Conservation (phyloP, 306 rosid species). For the Pyrus communis region DNA sequence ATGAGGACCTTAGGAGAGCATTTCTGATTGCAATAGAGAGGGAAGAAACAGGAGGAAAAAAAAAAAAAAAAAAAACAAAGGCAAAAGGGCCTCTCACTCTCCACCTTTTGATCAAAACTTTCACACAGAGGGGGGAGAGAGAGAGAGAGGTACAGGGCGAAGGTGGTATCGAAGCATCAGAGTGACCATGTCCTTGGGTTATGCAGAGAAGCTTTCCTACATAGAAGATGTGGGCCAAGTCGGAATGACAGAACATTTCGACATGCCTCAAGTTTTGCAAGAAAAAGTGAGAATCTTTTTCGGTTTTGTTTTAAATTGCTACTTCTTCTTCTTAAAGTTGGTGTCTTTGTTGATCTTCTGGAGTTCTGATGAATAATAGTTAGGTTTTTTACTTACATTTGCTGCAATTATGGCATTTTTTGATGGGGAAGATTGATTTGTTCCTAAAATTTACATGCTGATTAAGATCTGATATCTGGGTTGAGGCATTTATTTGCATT, state of each 20-base stretch:
- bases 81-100: slow-evolving; percentile 9
- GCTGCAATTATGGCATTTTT: background rate
- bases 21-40: no score
- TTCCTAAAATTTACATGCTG: slow-evolving; percentile 2
- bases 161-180: slow-evolving; percentile 12
- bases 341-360: slow-evolving; percentile 27
- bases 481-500: slow-evolving; percentile 9
- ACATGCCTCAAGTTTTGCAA: slow-evolving; percentile 58
- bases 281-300: slow-evolving; percentile 49
- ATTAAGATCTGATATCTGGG: slow-evolving; percentile 16
- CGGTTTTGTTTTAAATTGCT: slow-evolving; percentile 6
- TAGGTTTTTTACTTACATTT: slow-evolving; percentile 11
- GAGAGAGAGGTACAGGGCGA: slow-evolving; percentile 2
- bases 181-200: slow-evolving; percentile 80
- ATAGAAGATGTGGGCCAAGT: slow-evolving; percentile 95
- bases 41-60: no score
- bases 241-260: slow-evolving; percentile 88
- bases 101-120: slow-evolving; percentile 1
- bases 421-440: slow-evolving; percentile 7
- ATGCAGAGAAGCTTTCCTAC: slow-evolving; percentile 94
- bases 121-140: background rate
- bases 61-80: no score
- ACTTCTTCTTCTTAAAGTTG: slow-evolving; percentile 14
- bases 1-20: no score
- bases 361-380: slow-evolving; percentile 14